phyloP scores from a whole-genome alignment of 1,284 basidiomycete genomes.

The Ganoderma lingzhi region DNA sequence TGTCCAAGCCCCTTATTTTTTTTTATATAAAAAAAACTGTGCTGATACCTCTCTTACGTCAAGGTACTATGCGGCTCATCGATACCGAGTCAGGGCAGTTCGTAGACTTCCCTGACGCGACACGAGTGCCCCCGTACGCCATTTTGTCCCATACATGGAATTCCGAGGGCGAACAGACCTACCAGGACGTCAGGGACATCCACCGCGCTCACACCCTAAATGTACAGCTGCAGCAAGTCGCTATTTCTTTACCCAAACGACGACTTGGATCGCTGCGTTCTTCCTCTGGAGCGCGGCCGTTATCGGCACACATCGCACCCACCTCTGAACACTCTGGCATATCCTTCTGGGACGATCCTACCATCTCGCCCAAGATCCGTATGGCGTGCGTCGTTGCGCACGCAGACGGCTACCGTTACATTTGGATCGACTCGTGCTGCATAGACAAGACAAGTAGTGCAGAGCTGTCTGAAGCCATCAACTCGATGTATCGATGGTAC shows the following conservation, averaged over 20 bases:
- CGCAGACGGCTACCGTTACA: neutral
- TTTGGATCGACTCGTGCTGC: no score
- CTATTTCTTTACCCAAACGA: neutral
- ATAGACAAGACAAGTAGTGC: no score
- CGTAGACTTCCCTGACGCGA: neutral
- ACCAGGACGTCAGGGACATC: neutral
- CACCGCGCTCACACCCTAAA: neutral
- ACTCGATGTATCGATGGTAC: no score
- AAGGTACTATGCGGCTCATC: neutral
- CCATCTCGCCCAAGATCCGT: neutral
- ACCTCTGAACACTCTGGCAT: neutral
- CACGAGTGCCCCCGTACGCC: neutral
- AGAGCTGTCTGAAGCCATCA: no score
- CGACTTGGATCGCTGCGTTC: neutral
- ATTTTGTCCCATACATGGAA: constrained; percentile 1
- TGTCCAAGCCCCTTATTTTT: neutral
- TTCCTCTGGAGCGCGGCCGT: neutral
- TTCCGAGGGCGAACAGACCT: neutral
- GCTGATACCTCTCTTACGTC: neutral
- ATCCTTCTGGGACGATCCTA: neutral
- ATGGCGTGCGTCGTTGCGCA: neutral
- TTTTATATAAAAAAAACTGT: neutral
- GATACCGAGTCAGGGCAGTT: neutral
- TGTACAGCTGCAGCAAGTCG: no score
- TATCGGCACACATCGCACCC: neutral